These are phyloP conservation scores for Crithidia sp. DNA, from an alignment of 208 protist species.

Conservation along the genomic window DNA sequence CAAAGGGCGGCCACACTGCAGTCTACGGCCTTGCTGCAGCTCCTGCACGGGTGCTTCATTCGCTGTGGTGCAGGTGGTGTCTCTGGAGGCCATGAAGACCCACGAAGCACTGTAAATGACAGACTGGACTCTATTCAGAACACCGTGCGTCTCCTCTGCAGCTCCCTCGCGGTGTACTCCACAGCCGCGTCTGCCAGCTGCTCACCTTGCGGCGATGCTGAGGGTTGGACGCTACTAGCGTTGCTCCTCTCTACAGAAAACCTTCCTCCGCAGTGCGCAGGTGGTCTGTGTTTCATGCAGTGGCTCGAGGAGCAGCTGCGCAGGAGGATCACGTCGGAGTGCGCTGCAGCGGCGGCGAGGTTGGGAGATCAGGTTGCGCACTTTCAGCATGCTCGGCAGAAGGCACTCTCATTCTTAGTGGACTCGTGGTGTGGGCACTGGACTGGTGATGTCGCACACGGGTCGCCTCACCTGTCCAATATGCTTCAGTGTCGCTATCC, in stretches of 20 bases:
- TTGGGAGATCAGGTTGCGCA: not conserved
- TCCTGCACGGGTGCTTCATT: conserved; percentile 3
- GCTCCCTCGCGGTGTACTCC: not conserved
- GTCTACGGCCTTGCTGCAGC: conserved; percentile 11
- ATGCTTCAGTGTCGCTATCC: too few species aligned
- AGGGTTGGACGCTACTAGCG: conserved; percentile 21
- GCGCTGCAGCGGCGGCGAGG: not conserved
- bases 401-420: not conserved
- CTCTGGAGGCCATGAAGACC: not conserved
- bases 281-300: not conserved
- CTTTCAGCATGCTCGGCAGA: not conserved
- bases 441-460: not conserved
- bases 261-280: not conserved
- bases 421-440: not conserved
- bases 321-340: not conserved
- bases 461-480: not conserved
- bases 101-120: not conserved
- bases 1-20: not conserved
- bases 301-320: conserved; percentile 4
- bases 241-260: conserved; percentile 7
- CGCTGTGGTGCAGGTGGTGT: not conserved
- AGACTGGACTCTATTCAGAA: not conserved
- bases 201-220: not conserved
- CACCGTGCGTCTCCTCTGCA: not conserved
- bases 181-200: not conserved